Base-by-base conservation (phyloP, 2,329 filamentous ascomycete genomes). In the Diaporthe aspalathi region DNA sequence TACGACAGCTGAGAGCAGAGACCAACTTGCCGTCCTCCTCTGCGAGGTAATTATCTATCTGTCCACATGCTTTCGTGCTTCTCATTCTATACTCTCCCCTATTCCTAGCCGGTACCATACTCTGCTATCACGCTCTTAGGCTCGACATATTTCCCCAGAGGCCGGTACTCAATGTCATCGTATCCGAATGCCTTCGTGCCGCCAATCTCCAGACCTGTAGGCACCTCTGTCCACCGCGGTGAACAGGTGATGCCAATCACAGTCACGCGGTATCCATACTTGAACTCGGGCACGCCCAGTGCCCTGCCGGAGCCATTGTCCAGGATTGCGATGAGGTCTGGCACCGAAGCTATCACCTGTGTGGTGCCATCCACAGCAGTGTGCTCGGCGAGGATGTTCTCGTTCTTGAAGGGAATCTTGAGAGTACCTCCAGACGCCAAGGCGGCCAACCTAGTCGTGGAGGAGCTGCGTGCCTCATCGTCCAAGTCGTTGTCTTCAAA, bases 241-340 rank as follows among this genome's bases (percentile, higher is more conserved):
- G 85, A 87, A 69, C 85, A 86, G 0, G 86, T 85, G 35, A 89
- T 86, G 0, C 85, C 87, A 54, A 90, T 77, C 0, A 89, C 86
- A 0, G 83, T 81, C 0, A 88, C 86, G 52, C 84, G 77, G 56
- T 86, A 79, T 1, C 87, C 87, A 72, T 88, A 89, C 57, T 85
- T 81, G 77, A 86, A 88, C 75, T 89, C 87, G 1, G 86, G 86
- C 50, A 86, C 85, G 3, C 86, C 87, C 8, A 89, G 79, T 1
- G 83, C 84, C 71, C 83, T 82, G 5, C 85, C 85, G 50, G 84
- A 84, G 43, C 83, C 82, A 29, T 82, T 80, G 74, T 87, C 86
- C 17, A 87, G 79, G 3, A 87, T 81, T 16, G 82, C 80, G 56
- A 87, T 85, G 52, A 87, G 76, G 74, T 87, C 85, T 1, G 85